A percentile compares a stretch with the other conserved stretches of the same genome.
Conservation (phyloP, 2,329 filamentous ascomycete genomes). For the Pseudogymnoascus destructans region DNA sequence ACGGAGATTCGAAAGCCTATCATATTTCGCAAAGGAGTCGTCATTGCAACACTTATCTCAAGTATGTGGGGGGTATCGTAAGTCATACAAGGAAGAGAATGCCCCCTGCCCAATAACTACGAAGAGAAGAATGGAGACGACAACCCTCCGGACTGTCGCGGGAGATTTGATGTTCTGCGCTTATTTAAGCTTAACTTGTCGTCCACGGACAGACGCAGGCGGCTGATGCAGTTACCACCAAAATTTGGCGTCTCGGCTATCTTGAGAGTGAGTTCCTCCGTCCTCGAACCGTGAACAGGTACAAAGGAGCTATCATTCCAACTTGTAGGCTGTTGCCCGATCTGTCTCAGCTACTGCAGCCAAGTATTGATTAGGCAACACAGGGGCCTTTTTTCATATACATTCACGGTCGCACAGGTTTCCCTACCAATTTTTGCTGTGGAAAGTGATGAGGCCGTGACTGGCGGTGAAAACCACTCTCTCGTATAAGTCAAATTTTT, state of each 20-base stretch:
- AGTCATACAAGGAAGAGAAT: not conserved
- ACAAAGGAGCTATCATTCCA: not conserved
- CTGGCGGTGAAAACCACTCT: not conserved
- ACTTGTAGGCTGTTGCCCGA: not conserved
- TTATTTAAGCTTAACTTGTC: constrained; percentile 8
- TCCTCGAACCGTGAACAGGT: not conserved
- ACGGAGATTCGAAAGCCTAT: constrained; percentile 1
- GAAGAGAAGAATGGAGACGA: not conserved
- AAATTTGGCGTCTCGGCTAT: not conserved
- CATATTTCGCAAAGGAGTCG: not conserved
- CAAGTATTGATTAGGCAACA: not conserved
- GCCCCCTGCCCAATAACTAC: constrained; percentile 2
- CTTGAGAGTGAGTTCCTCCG: not conserved
- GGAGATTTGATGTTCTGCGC: constrained; percentile 8
- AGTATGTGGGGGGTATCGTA: constrained; percentile 2
- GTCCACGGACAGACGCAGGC: not conserved
- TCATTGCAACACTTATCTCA: not conserved
- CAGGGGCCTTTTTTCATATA: not conserved
- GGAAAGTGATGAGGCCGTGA: not conserved
- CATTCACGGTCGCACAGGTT: not conserved
- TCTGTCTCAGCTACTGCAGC: constrained; percentile 1
- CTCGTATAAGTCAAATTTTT: not conserved
- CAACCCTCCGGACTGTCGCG: not conserved
- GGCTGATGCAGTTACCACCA: not conserved
- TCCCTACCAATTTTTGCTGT: not conserved